Base-by-base conservation (phyloP, 805 yeast species). In the Scheffersomyces stipitis region DNA sequence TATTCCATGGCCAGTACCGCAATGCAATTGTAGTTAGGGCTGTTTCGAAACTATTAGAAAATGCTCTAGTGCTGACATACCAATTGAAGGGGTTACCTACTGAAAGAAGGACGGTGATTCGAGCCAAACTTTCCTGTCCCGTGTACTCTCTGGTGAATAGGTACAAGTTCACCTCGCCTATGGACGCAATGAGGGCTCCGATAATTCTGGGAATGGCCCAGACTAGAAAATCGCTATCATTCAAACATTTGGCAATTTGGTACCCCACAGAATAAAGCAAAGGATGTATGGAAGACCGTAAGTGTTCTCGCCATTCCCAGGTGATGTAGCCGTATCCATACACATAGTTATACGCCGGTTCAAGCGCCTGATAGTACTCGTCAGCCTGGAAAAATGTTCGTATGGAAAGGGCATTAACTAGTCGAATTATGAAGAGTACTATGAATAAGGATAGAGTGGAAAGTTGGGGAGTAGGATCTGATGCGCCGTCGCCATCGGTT, bases 351-450 rank as follows among this genome's bases (percentile, higher is more conserved):
- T 89, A 96, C 0, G 98, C 99, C 0, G 96, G 96, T 52, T 93
- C 99, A 34, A 93, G 64, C 0, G 90, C 71, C 61, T 93, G 99
- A 80, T 83, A 93, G 62, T 73, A 93, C 60, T 93, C 99, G 59
- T 93, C 99, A 0, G 99, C 91, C 58, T 93, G 99, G 63, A 93
- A 93, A 55, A 80, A 93, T 0, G 98, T 88, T 37, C 56, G 56
- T 4, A 78, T 75, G 1, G 80, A 57, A 16, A 85, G 53, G 0
- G 95, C 77, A 58, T 89, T 88, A 49, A 76, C 22, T 7, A 82
- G 43, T 27, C 96, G 60, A n/a, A 74, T 45, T 0, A 66, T 33
- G 2, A 77, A 38, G 26, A 40, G 8, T 48, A 45, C 33, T 13
- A 40, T 16, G 26, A 42, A 17, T 10, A 20, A 15, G n/a, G n/a